Percentiles rank a stretch among this genome's conserved stretches.
Conservation (phyloP, 2,329 filamentous ascomycete species). For the Myrmaecium sp. region DNA sequence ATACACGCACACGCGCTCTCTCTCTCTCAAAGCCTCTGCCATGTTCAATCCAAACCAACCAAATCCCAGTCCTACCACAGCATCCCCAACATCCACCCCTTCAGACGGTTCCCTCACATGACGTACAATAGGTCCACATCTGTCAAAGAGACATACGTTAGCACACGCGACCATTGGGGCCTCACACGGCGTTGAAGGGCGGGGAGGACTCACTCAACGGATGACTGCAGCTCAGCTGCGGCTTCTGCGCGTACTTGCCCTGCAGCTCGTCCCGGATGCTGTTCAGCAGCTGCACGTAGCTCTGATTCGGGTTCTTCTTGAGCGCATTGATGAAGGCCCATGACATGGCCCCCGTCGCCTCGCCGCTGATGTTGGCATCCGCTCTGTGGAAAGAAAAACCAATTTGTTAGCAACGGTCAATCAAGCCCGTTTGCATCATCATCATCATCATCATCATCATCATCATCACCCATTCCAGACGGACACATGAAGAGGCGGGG, state of each 20-base stretch:
- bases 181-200: background rate
- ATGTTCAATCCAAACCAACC: too few relatives aligned
- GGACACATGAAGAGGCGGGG: constrained; percentile 7
- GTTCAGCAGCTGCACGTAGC: constrained; percentile 89
- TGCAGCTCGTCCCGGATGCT: constrained; percentile 81
- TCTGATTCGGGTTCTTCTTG: constrained; percentile 87
- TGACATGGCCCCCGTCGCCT: constrained; percentile 96
- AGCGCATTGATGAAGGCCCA: constrained; percentile 88
- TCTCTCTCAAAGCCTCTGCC: too few relatives aligned
- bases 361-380: constrained; percentile 71
- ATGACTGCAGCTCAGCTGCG: constrained; percentile 90
- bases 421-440: too few relatives aligned
- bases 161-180: background rate
- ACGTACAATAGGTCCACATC: constrained; percentile 51
- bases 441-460: too few relatives aligned
- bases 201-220: constrained; percentile 53
- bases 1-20: too few relatives aligned
- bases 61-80: too few relatives aligned
- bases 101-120: too few relatives aligned
- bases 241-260: constrained; percentile 82
- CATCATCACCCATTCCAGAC: background rate
- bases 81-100: background rate
- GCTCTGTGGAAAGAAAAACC: constrained; percentile 35
- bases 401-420: too few relatives aligned
- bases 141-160: constrained; percentile 13